phyloP scores from a whole-genome alignment of 75 land plant genomes.

The Pinus taeda region DNA sequence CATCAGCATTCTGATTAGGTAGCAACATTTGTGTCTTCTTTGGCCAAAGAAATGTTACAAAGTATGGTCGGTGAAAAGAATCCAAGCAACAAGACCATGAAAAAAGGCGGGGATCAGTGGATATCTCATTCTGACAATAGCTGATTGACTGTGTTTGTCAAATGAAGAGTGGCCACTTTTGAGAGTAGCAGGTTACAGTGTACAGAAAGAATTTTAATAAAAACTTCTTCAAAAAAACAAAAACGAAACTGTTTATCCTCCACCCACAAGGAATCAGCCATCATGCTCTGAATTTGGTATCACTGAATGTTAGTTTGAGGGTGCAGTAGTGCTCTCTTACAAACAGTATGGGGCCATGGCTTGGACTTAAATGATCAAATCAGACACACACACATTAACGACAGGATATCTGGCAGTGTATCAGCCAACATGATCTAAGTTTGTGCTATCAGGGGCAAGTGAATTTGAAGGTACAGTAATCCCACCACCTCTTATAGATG shows the following conservation, averaged over 20 bases:
- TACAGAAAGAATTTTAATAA: constrained; percentile 8
- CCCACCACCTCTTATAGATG: constrained; percentile 44
- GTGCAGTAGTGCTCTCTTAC: background rate
- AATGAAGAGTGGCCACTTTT: constrained; percentile 5
- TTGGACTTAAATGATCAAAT: background rate
- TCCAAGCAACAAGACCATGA: background rate
- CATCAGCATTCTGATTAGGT: background rate
- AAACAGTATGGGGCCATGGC: background rate
- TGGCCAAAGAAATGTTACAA: constrained; percentile 6
- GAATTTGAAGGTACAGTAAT: constrained; percentile 44
- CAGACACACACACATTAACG: constrained; percentile 1
- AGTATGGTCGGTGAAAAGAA: constrained; percentile 5
- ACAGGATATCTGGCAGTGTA: constrained; percentile 1
- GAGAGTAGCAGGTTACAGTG: constrained; percentile 7
- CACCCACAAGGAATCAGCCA: background rate
- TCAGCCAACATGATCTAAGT: constrained; percentile 3
- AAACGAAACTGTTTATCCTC: constrained; percentile 6
- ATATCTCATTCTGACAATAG: background rate
- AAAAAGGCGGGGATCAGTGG: background rate
- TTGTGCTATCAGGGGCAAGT: constrained; percentile 26
- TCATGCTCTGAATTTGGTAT: background rate
- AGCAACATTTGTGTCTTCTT: constrained; percentile 3
- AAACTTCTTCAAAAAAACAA: background rate
- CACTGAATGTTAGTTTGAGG: constrained; percentile 4
- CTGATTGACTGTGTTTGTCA: background rate